Base-by-base conservation (phyloP, 495 filamentous ascomycete species). In the Collariella sp. region DNA sequence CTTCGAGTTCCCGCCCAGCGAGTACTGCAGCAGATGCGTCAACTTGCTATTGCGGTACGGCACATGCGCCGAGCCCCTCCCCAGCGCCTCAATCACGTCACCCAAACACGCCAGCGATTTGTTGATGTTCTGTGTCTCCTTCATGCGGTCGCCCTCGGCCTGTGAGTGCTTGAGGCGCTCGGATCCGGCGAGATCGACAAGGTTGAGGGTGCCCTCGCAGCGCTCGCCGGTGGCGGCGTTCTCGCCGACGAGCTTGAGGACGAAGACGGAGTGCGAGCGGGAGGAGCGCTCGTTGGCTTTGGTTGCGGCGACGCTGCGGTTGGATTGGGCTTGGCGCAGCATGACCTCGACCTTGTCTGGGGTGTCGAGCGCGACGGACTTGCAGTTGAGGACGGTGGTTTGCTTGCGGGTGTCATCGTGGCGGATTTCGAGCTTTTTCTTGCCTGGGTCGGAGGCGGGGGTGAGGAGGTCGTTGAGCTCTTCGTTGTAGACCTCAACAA, bases 401-500 rank as follows among this genome's bases (percentile, higher is more conserved):
- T 89, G 89, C 68, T 85, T 85, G 41, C 80, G 83, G 43, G 80
- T 72, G 54, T 85, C 79, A 61, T 96, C 91, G 63, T 96, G 91
- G 7, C 87, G 83, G 55, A 96, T 93, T 60, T 97, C 93, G 42
- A 91, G 86, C 72, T 88, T 93, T 88, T 90, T 69, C 86, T 87
- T 84, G 34, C 88, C 71, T 20, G 89, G 83, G 38, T 88, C 84
- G 2, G 83, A 75, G n/a, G 44, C 51, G 7, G 81, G 82, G 9
- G 88, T 87, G 11, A 99, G 81, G 3, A 99, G 75, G 67, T 99
- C 93, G 69, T 96, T 89, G 56, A 97, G 76, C 56, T 89, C 89
- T 63, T 99, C 93, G 61, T 99, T 97, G 78, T 99, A 97, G 23
- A 99, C 94, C 66, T 99, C 93, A n/a, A 99, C 83, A 62, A 97